Conservation (phyloP, 306 rosid genomes). For the Dalbergia oliveri region DNA sequence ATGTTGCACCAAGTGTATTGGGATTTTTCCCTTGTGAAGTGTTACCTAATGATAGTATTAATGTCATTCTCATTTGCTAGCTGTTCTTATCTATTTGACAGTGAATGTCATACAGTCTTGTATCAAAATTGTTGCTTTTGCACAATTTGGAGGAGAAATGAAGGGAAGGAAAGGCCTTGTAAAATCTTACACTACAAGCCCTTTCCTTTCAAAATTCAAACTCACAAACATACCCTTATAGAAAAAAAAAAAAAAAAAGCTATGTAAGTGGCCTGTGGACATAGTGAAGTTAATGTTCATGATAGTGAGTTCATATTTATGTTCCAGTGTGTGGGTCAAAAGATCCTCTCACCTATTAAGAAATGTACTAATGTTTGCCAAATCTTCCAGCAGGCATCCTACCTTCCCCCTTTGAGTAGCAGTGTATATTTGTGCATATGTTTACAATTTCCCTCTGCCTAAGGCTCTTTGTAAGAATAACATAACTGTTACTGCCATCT, state of each 20-base stretch:
- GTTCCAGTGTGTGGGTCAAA: background rate
- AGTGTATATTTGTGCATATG: background rate
- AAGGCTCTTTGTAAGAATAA: background rate
- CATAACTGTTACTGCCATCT: background rate
- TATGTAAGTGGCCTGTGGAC: background rate
- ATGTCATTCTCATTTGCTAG: background rate
- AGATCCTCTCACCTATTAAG: background rate
- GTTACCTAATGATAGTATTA: background rate
- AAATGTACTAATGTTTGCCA: background rate
- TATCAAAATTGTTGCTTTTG: background rate
- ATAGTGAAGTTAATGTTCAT: background rate
- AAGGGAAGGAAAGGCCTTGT: too few species aligned
- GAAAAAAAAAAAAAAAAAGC: too few species aligned
- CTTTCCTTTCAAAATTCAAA: too few species aligned
- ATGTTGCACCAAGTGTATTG: background rate
- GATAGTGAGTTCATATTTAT: background rate
- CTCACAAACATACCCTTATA: background rate
- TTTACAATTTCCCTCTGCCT: background rate
- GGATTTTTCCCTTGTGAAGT: constrained; percentile 10
- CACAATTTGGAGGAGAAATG: background rate
- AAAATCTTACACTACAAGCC: too few species aligned
- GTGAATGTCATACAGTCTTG: background rate
- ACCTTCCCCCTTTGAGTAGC: background rate
- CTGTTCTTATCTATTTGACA: background rate
- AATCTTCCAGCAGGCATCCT: background rate